Conservation (phyloP, 805 yeast species). For the Metschnikowia lachancei region DNA sequence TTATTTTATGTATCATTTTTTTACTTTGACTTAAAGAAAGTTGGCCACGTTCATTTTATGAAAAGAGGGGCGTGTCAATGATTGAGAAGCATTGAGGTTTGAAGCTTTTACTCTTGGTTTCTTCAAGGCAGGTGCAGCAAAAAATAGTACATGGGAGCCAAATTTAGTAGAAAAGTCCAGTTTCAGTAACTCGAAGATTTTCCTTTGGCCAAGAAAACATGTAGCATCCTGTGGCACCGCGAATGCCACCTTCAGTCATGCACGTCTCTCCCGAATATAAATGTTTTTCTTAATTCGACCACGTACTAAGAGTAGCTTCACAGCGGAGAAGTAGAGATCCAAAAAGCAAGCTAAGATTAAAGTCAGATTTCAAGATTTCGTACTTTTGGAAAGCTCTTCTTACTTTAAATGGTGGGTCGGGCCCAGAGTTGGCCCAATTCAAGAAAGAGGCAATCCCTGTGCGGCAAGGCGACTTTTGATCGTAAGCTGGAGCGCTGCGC, state of each 20-base stretch:
- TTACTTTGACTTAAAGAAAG: too few species aligned
- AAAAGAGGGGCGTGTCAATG: neutral
- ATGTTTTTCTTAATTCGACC: neutral
- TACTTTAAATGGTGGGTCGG: neutral
- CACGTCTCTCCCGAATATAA: neutral
- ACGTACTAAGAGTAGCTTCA: too few species aligned
- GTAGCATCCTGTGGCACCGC: neutral
- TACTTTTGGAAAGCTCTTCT: neutral
- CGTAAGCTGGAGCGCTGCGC: slow-evolving; percentile 5
- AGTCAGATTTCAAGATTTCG: neutral
- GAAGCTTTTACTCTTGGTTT: slow-evolving; percentile 1
- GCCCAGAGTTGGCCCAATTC: neutral
- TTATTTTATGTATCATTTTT: too few species aligned
- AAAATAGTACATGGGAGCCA: neutral
- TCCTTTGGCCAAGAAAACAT: slow-evolving; percentile 10
- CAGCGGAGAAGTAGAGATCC: too few species aligned
- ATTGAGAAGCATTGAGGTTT: neutral
- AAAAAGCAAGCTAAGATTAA: too few species aligned
- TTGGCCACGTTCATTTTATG: neutral
- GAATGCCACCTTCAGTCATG: slow-evolving; percentile 2
- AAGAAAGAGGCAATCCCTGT: neutral
- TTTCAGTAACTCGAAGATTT: slow-evolving; percentile 12
- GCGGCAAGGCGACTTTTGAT: neutral
- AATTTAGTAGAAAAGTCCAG: neutral
- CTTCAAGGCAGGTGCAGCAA: slow-evolving; percentile 10